Percentiles rank a stretch among this genome's conserved stretches.
Conservation (phyloP, 106 monocot species). For the Ottelia alismoides region DNA sequence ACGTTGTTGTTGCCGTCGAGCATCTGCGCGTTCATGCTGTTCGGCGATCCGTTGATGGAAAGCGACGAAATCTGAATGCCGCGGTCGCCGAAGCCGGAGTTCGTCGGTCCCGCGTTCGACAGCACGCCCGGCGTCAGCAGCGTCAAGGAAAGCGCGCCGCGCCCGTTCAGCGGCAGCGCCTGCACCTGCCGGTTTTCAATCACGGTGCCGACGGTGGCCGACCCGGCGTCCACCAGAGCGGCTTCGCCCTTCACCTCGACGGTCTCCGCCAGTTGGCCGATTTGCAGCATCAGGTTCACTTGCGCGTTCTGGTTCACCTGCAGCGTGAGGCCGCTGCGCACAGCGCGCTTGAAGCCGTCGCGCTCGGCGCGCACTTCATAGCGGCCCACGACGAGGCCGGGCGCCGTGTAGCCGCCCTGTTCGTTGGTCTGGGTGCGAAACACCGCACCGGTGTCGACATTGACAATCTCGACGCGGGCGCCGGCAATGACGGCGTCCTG, state of each 20-base stretch:
- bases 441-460: background rate
- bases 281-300: background rate
- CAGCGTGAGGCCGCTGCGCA: background rate
- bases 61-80: background rate
- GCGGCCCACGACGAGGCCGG: background rate
- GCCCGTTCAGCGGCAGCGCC: background rate
- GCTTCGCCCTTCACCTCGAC: background rate
- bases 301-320: background rate
- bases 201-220: background rate
- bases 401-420: background rate
- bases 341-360: background rate
- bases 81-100: background rate
- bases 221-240: background rate
- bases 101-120: background rate
- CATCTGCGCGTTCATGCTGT: background rate
- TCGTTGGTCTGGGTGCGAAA: background rate
- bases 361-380: background rate
- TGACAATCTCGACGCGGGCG: background rate
- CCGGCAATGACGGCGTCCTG: too few relatives aligned
- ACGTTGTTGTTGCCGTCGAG: background rate
- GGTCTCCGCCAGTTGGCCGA: background rate
- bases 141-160: background rate
- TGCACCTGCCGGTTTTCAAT: background rate
- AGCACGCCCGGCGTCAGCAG: background rate
- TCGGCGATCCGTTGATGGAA: background rate